Base-by-base conservation (phyloP, 768 basidiomycete genomes). In the Hirschioporus abietinus region DNA sequence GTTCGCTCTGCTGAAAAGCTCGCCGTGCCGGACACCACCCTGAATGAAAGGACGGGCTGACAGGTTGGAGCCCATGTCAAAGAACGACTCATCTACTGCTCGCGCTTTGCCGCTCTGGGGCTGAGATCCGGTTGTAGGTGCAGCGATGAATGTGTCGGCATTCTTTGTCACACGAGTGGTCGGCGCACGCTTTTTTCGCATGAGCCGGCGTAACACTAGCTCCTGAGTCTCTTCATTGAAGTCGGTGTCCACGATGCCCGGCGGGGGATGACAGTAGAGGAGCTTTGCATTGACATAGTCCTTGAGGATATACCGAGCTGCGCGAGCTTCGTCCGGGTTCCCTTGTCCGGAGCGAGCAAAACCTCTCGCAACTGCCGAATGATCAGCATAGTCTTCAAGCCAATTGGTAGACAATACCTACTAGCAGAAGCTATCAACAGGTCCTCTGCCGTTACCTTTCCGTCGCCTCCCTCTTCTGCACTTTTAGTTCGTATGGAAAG, bases 241-340 rank as follows among this genome's bases (percentile, higher is more conserved):
- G 1, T 79, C 79, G 62, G 85, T 82, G 34, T 88, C 84, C 1
- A 84, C 73, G 3, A 86, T 76, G 12, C 79, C 86, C 0, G 96
- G 94, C n/a, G 96, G 92, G 18, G 93, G 87, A 70, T 96, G 91
- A 70, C 93, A 95, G 76, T 86, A 98, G 9, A 99, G 82, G 0
- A 99, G 82, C 72, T 93, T 95, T 26, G 92, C 97, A 71, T 91
- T 95, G 68, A 99, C 95, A 73, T 96, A 99, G 78, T 99, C 97
- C 76, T 99, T 99, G 63, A 99, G 83, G 66, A 99, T 82, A 73
- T 91, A 90, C 67, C 97, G 88, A 18, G 96, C 93, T 0, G 97
- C 87, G 64, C 95, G 89, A 34, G 97, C 94, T 74, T 98, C 95
- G 74, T 99, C 97, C 10, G 96, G 96, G 77, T 96, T 97, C 58